Evolutionary conservation across 2,329 filamentous ascomycete species (phyloP).

Genomic region (Fusarium pseudonygamai): DNA sequence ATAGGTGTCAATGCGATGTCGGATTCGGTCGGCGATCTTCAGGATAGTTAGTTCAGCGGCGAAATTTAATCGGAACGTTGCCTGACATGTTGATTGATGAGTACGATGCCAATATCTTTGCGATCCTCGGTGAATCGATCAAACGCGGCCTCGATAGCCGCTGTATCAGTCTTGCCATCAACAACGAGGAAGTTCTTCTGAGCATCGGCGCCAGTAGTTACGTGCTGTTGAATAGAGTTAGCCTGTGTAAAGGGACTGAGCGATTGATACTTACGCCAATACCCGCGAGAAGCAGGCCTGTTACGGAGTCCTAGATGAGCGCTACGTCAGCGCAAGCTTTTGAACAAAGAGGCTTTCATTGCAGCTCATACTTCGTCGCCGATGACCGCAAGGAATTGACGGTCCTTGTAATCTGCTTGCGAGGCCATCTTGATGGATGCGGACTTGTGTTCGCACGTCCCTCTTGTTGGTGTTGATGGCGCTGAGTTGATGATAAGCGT

Average conservation of each 20-base stretch:
- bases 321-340: constrained; percentile 41
- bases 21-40: constrained; percentile 93
- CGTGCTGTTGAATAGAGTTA: constrained; percentile 69
- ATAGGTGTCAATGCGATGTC: constrained; percentile 88
- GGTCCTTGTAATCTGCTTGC: constrained; percentile 76
- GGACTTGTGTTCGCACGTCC: constrained; percentile 16
- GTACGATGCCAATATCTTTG: constrained; percentile 95
- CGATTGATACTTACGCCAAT: constrained; percentile 74
- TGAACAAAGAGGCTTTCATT: not conserved
- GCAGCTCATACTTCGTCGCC: constrained; percentile 81
- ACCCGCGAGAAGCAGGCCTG: constrained; percentile 91
- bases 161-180: constrained; percentile 89
- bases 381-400: constrained; percentile 96
- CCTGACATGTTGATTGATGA: constrained; percentile 97
- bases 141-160: constrained; percentile 89
- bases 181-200: constrained; percentile 99
- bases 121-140: constrained; percentile 86
- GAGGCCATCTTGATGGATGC: constrained; percentile 54
- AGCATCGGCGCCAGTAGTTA: constrained; percentile 85
- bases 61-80: not conserved
- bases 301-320: constrained; percentile 83
- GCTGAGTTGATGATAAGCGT: constrained; percentile 21
- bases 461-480: constrained; percentile 25
- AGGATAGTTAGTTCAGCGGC: constrained; percentile 29
- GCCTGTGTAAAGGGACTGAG: not conserved